These are phyloP conservation scores for Mychonastes homosphaera DNA, from an alignment of 139 green algal species.

Conservation along the genomic window DNA sequence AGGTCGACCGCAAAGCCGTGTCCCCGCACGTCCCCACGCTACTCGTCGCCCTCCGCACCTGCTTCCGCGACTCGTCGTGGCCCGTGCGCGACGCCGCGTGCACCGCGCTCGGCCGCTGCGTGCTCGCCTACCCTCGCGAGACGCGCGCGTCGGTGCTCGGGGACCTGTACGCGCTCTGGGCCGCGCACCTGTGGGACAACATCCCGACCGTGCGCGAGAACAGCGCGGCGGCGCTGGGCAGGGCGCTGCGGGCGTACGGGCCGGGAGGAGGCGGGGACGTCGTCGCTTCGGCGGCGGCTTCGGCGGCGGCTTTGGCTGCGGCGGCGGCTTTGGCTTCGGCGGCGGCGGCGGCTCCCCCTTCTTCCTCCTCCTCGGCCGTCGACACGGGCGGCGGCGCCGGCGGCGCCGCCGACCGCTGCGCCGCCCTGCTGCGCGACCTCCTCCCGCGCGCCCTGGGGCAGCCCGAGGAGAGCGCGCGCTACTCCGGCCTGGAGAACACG, in stretches of 20 bases:
- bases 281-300: constrained; percentile 7
- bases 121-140: constrained; percentile 48
- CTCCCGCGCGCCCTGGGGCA: constrained; percentile 58
- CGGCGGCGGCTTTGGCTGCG: neutral
- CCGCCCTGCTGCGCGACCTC: constrained; percentile 23
- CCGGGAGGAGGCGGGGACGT: constrained; percentile 34
- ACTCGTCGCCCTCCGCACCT: constrained; percentile 52
- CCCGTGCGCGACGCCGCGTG: constrained; percentile 62
- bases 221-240: constrained; percentile 51
- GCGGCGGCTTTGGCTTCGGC: neutral
- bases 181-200: constrained; percentile 79
- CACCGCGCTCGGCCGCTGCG: constrained; percentile 40
- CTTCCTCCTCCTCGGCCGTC: too few species aligned
- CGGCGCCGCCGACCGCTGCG: neutral
- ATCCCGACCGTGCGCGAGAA: constrained; percentile 74
- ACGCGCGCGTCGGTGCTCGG: constrained; percentile 25
- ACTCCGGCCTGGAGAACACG: constrained; percentile 46
- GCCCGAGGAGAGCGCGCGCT: constrained; percentile 33
- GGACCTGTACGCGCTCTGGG: constrained; percentile 67
- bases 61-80: constrained; percentile 78
- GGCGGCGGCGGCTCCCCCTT: too few species aligned
- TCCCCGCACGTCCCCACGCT: constrained; percentile 50
- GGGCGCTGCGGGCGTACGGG: constrained; percentile 33
- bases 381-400: too few species aligned
- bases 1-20: constrained; percentile 56